Evolutionary conservation across 176 grass and related monocot species (phyloP), one percentile per base, ranked within the genome.

Genomic region (Zizania latifolia): DNA sequence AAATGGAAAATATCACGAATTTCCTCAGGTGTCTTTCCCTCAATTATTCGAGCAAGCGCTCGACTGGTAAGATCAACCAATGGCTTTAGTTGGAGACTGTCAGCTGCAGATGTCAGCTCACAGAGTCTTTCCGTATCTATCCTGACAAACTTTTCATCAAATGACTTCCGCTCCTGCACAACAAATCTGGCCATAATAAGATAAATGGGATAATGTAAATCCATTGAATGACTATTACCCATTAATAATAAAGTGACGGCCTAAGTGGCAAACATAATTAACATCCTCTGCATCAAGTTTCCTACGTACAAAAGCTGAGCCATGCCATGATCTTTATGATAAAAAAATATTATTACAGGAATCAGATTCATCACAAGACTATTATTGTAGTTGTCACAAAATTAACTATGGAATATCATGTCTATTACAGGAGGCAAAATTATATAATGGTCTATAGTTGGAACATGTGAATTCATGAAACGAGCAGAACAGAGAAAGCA

Each of bases 1-100:
- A 99, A 77, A 88, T 99, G 96, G 69, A 99, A 99, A 51, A 90
- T 99, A 75, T 99, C 96, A 61, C 96, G 89, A 67, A 99, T 99
- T 74, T 99, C 96, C 76, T 99, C 96, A 21, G 96, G 96, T 44
- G 96, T 99, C 73, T 94, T 94, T 70, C 96, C 96, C 88, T 99
- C 92, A 79, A 99, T 99, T 41, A 99, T 99, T 30, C 92, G 86
- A 67, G 96, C 96, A 79, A 99, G 92, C 38, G 96, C 96, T 79
- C 92, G 86, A 73, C 96, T 99, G 21, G 96, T 99, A 43, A 95
- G 89, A 86, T 99, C 96, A 77, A 95, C 96, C 62, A 99, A 90
- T 77, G 92, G 92, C 54, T 99, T 99, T 78, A 99, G 71, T 59
- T 93, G 91, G 54, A 99, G 86, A 85, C 92, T 92, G 67, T 99